A percentile compares a stretch with the other conserved stretches of the same genome.
phyloP scores from a whole-genome alignment of 208 protist species.

The Vickermania spadyakhi region DNA sequence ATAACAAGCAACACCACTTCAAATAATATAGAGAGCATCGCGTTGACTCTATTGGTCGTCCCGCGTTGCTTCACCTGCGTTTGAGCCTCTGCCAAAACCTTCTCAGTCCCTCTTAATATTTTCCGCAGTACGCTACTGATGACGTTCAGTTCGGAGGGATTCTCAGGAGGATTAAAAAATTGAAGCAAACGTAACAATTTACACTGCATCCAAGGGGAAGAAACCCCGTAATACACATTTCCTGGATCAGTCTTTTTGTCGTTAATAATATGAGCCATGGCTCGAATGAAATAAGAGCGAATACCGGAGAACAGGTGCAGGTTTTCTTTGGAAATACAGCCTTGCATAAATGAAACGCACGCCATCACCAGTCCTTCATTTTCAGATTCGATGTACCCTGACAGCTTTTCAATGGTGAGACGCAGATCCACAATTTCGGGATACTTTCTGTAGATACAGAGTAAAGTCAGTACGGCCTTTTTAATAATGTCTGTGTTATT shows the following conservation, averaged over 20 bases:
- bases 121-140: conserved; percentile 62
- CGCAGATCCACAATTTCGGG: conserved; percentile 80
- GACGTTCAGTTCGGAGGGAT: conserved; percentile 32
- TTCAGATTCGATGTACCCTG: conserved; percentile 70
- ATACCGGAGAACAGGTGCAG: conserved; percentile 51
- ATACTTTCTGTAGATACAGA: conserved; percentile 95
- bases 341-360: conserved; percentile 88
- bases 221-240: conserved; percentile 97
- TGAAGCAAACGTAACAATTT: conserved; percentile 97
- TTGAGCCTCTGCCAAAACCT: conserved; percentile 77
- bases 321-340: conserved; percentile 66
- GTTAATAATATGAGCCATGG: conserved; percentile 80
- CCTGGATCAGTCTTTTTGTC: conserved; percentile 82
- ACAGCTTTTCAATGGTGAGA: conserved; percentile 53
- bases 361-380: conserved; percentile 93
- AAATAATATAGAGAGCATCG: conserved; percentile 95
- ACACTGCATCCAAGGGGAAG: conserved; percentile 97
- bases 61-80: conserved; percentile 74
- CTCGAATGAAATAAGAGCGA: conserved; percentile 65
- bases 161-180: conserved; percentile 87
- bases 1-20: conserved; percentile 95
- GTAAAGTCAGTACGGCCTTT: conserved; percentile 96
- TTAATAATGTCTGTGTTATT: conserved; percentile 92
- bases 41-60: conserved; percentile 94
- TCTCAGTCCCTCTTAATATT: conserved; percentile 82